Evolutionary conservation across 2,329 filamentous ascomycete species (phyloP).

Genomic region (Neocucurbitaria cava): DNA sequence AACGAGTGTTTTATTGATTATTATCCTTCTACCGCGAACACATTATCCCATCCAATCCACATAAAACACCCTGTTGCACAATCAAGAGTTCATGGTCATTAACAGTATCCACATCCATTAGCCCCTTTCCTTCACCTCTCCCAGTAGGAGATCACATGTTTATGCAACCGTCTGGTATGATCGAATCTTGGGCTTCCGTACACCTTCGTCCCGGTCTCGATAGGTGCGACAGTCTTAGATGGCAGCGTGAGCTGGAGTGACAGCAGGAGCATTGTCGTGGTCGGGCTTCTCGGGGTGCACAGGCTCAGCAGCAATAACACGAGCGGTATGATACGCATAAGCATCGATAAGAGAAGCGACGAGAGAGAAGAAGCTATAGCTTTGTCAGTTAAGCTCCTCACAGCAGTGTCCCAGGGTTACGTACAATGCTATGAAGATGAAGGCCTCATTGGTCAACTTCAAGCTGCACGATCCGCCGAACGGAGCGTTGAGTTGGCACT

Average conservation of each 20-base stretch:
- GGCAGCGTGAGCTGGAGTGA: background rate
- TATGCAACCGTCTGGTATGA: background rate
- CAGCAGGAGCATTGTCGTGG: background rate
- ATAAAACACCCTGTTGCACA: background rate
- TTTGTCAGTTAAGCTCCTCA: constrained; percentile 18
- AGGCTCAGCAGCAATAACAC: constrained; percentile 4
- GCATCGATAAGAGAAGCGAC: constrained; percentile 48
- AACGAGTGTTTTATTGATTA: too few relatives aligned
- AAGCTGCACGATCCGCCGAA: constrained; percentile 41
- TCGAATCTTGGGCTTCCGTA: background rate
- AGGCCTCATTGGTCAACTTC: constrained; percentile 53
- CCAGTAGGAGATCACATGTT: background rate
- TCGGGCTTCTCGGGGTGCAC: constrained; percentile 15
- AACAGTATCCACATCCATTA: background rate
- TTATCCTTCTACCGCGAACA: too few relatives aligned
- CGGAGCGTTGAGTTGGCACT: constrained; percentile 45
- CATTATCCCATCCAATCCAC: too few relatives aligned
- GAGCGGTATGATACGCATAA: constrained; percentile 14
- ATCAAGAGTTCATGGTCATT: background rate
- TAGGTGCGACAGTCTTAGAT: background rate
- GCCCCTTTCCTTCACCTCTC: background rate
- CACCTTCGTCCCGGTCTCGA: background rate
- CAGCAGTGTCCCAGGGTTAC: constrained; percentile 43
- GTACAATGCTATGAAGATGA: constrained; percentile 56
- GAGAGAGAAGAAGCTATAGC: constrained; percentile 51